Base-by-base conservation (phyloP, 2,329 filamentous ascomycete genomes). In the Cercospora sp. region DNA sequence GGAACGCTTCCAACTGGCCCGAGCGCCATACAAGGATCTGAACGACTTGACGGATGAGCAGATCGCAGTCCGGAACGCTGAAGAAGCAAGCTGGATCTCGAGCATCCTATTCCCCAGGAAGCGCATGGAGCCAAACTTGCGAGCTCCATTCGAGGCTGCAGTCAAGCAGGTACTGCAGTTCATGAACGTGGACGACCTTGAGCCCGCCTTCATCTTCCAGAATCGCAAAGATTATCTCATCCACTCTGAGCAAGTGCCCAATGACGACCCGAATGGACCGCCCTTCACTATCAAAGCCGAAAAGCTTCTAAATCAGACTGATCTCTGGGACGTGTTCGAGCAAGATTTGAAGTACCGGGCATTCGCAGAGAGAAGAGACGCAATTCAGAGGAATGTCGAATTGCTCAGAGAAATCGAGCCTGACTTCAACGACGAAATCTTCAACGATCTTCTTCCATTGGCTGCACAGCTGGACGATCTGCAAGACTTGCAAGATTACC, bases 161-260 rank as follows among this genome's bases (percentile, higher is more conserved):
- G 90, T 99, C 64, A 89, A 90, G 73, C 97, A 97, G 79, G 94
- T 98, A 10, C 86, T 99, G 45, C 92, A 97, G 75, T 97, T 98
- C 78, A 93, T 99, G 80, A 92, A 97, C 61, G 89, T 94, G 3
- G 94, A 98, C 72, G 92, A 97, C 73, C 93, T 94, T 74, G 95
- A 99, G 79, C 93, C 97, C 1, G 94, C 95, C 0, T 99, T 97
- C 79, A 95, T 99, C 73, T 97, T 97, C 80, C 94, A 97, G 79
- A 95, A 99, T 77, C 92, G 95, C 69, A 97, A 97, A 80, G 95
- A 99, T 79, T 99, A 98, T 77, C 86, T 99, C 53, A 96, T 99
- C 66, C 93, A 98, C 76, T 91, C 91, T 26, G 90, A 90, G 72
- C 93, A 92, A 76, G 81, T 85, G n/a, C 82, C 85, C 45, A 85